Evolutionary conservation across 1,139 yeast genomes (phyloP), one percentile per base, ranked within the genome.

Genomic region (Suhomyces bokatorum): DNA sequence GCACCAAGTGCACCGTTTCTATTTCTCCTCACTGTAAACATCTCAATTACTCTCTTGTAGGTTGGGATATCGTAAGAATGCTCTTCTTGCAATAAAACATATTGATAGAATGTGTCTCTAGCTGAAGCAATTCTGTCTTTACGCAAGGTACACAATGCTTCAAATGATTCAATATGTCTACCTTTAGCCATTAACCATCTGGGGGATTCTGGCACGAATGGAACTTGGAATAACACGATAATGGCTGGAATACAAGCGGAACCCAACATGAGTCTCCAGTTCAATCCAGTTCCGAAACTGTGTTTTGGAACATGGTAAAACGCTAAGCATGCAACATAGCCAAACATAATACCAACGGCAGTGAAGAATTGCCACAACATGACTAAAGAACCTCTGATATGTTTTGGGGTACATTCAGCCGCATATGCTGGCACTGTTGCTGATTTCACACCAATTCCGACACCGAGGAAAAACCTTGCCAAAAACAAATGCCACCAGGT

Each of bases 351-450:
- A 57, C 96, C 96, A 49, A 85, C 83, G 4, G 95, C 95, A 6
- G 95, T 87, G 78, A 87, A 87, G 63, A 85, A 78, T 67, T 87
- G 96, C 95, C 95, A 87, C 71, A 84, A 77, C 93, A 87, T 86
- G 42, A 87, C 90, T 50, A 87, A 69, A 2, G 90, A 80, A 51
- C 95, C 96, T 60, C 96, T 75, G 50, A 87, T 81, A 30, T 76
- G 75, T 33, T 85, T 82, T 3, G 95, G 95, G 3, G 88, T 72
- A 62, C 89, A 83, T 61, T 87, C 96, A 6, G 95, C 90, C 26
- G 90, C 77, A 58, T 83, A 85, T 13, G 87, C 87, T 9, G 95
- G 93, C 12, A 85, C 88, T 15, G 93, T 86, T 6, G 91, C 85
- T n/a, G 87, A 81, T 59, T 85, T 85, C 44, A 88, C 86, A 48